Conservation (phyloP, 306 rosid genomes). For the Castanea sativa region DNA sequence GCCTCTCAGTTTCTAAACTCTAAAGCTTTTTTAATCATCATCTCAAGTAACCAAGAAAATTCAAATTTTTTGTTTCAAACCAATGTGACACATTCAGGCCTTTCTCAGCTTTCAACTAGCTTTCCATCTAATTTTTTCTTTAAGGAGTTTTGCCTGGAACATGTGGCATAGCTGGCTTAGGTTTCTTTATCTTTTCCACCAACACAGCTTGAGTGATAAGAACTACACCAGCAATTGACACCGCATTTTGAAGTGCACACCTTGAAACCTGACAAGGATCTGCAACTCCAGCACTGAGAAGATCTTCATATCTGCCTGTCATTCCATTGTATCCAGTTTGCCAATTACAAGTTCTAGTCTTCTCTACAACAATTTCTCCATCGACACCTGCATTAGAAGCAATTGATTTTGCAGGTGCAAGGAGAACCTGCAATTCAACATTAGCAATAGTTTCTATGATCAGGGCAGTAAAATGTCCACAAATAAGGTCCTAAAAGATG, state of each 20-base stretch:
- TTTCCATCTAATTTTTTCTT: conserved; percentile 2
- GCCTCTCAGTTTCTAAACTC: neutral
- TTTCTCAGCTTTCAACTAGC: conserved; percentile 9
- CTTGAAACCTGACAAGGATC: conserved; percentile 91
- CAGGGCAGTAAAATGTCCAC: conserved; percentile 5
- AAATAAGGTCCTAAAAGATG: neutral
- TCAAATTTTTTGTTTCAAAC: neutral
- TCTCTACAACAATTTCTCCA: conserved; percentile 82
- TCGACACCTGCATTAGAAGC: conserved; percentile 82
- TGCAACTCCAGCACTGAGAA: conserved; percentile 69
- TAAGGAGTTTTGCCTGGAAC: conserved; percentile 77
- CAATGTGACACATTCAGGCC: neutral
- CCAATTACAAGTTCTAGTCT: conserved; percentile 68
- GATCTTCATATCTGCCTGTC: conserved; percentile 80
- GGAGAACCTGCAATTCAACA: conserved; percentile 63
- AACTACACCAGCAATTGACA: conserved; percentile 74
- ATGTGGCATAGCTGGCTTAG: conserved; percentile 58
- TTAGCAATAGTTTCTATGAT: conserved; percentile 12
- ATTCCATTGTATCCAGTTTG: conserved; percentile 80
- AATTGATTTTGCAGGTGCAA: conserved; percentile 82
- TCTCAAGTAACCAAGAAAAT: conserved; percentile 7
- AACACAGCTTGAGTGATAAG: conserved; percentile 82
- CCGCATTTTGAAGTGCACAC: conserved; percentile 90
- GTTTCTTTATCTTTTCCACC: conserved; percentile 66
- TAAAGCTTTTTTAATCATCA: conserved; percentile 2